Evolutionary conservation across 176 grass and related monocot species (phyloP).

Genomic region (Stipa capillata): DNA sequence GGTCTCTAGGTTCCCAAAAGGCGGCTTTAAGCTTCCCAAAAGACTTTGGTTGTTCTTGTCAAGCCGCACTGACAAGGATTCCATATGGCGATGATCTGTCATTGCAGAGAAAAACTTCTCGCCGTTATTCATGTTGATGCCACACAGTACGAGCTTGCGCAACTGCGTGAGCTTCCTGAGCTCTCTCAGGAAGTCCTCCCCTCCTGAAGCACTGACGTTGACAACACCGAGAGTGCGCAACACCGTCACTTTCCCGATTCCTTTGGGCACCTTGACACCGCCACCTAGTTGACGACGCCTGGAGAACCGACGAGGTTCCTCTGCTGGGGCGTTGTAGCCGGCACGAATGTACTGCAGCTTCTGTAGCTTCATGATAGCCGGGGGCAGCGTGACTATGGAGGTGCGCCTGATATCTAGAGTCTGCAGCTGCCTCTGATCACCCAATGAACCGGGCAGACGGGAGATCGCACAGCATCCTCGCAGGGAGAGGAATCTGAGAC

Average conservation of each 20-base stretch:
- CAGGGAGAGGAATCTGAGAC: constrained; percentile 14
- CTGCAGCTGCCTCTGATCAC: not conserved
- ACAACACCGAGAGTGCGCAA: not conserved
- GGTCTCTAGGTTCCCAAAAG: not conserved
- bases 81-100: not conserved
- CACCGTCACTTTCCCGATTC: not conserved
- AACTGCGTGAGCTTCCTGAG: not conserved
- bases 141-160: not conserved
- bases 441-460: not conserved
- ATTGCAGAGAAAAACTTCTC: not conserved
- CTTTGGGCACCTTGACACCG: not conserved
- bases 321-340: too few species aligned
- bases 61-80: not conserved
- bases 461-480: not conserved
- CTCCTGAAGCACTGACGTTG: not conserved
- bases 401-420: not conserved
- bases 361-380: not conserved
- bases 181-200: not conserved
- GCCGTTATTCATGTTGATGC: too few species aligned
- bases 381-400: not conserved
- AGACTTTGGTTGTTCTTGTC: too few species aligned
- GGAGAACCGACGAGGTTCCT: not conserved
- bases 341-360: not conserved
- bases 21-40: too few species aligned
- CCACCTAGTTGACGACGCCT: not conserved